Base-by-base conservation (phyloP, 805 yeast genomes). In the Metschnikowia sp. region DNA sequence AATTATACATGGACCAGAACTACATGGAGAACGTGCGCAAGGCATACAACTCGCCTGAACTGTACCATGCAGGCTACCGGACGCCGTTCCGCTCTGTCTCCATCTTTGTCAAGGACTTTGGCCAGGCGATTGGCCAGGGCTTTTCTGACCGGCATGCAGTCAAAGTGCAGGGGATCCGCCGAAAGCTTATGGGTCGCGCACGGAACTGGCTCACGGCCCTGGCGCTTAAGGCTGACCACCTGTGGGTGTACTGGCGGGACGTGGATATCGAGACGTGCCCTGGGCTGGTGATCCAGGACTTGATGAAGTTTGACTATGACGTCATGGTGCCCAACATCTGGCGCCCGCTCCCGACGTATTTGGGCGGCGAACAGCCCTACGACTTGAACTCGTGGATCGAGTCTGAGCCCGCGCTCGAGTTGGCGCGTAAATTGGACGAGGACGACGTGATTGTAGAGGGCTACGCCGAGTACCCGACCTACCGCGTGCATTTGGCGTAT, bases 381-480 rank as follows among this genome's bases (percentile, higher is more conserved):
- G 99, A 94, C 68, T 78, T 94, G 62, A 94, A 94, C 68, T 88
- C 97, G 11, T 94, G 99, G 99, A 79, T 88, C 48, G 99, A 94
- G 69, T 82, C 91, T 3, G 85, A 82, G 6, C 82, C 85, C 9
- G 97, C 88, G 1, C 50, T 84, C 12, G 81, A 81, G 42, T 66
- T 86, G 56, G 94, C 95, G 0, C 63, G 69, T 36, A 74, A 76
- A 0, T 69, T 86, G 45, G 80, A 77, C 47, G 92, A 87, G 63
- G 94, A 87, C 61, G 95, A 86, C 60, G 94, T 87, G 38, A 87
- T 87, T 51, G 96, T 87, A 8, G 96, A 87, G 65, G 96, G 96
- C 1, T 87, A 87, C 62, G 89, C 88, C 0, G 92, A 87, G 60
- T 87, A 84, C 60, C 89, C 92, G 3, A 87, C 96, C 0, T 87